phyloP scores from a whole-genome alignment of 164 flowering plant genomes.

The Berberis vulgaris region DNA sequence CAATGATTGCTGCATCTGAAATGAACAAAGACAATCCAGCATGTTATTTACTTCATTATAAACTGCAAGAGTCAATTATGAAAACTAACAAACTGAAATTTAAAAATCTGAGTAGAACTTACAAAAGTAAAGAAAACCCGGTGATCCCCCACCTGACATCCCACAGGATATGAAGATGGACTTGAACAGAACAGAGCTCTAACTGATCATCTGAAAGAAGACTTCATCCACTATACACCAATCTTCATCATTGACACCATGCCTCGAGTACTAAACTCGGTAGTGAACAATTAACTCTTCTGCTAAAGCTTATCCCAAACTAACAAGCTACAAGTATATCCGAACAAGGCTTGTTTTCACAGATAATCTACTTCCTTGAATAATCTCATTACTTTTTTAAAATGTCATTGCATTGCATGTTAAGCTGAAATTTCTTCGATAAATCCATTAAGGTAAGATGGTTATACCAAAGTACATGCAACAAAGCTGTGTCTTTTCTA shows the following conservation, averaged over 20 bases:
- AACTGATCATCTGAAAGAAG: background rate
- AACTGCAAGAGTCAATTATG: background rate
- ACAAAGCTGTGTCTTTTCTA: too few species aligned
- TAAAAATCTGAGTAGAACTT: background rate
- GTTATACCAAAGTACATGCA: too few species aligned
- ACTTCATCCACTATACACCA: background rate
- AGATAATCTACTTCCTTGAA: too few species aligned
- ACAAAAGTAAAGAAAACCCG: background rate
- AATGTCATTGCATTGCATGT: too few species aligned
- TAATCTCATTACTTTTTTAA: too few species aligned
- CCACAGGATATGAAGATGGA: background rate
- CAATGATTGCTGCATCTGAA: constrained; percentile 3
- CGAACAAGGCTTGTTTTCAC: too few species aligned
- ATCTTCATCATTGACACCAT: background rate
- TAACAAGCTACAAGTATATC: too few species aligned
- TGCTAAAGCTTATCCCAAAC: too few species aligned
- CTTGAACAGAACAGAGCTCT: background rate
- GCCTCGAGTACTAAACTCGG: too few species aligned
- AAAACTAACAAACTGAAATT: background rate
- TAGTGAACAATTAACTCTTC: too few species aligned
- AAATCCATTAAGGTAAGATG: too few species aligned
- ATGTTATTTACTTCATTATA: background rate
- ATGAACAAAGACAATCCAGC: background rate
- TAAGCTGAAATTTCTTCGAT: too few species aligned
- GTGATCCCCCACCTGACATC: constrained; percentile 1